Evolutionary conservation across 2,329 filamentous ascomycete species (phyloP), one percentile per base, ranked within the genome.

Genomic region (Aureobasidium leucospermi): DNA sequence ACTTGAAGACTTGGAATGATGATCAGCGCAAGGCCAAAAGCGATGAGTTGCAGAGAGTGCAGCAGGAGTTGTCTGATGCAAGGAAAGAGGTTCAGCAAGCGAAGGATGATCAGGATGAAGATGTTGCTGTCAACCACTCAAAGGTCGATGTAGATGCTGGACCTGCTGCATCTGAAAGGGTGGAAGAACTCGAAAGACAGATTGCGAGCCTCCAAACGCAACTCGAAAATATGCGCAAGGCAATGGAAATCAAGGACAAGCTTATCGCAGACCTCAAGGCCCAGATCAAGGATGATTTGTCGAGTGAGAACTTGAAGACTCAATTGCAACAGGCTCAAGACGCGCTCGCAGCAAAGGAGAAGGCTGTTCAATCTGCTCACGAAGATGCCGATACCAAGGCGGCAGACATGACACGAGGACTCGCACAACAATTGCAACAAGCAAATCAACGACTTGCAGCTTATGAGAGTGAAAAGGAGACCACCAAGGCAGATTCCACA

Each of bases 111-210:
- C 19, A 48, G 11, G 55, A 57, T 6, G 52, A 57, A 11, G 41
- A 57, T 46, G 23, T 38, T 4, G 41, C 29, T 2, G 32, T 57
- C 31, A 46, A 38, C 8, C 52, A 41, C 28, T 19, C 41, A 16
- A 65, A 68, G 43, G 58, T 68, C 16, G 56, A 65, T 23, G 52
- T 62, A 28, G 46, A 62, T 13, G 34, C 39, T 45, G 34, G 56
- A 45, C 15, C 11, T 36, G 4, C 49, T 23, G 11, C 47, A 67
- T 39, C 61, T 59, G 29, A 62, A 64, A 8, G 61, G 65, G 46
- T 47, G 66, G 9, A 63, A 66, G 23, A 53, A 53, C 31, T 53
- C 41, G 23, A 48, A 38, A 1, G 31, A 3, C 47, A 45, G 39
- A 23, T 51, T 15, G 47, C 39, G 29, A 29, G 11, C 8, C 15